phyloP scores from a whole-genome alignment of 2,329 filamentous ascomycete genomes.

The Chalaropsis ovoidea region DNA sequence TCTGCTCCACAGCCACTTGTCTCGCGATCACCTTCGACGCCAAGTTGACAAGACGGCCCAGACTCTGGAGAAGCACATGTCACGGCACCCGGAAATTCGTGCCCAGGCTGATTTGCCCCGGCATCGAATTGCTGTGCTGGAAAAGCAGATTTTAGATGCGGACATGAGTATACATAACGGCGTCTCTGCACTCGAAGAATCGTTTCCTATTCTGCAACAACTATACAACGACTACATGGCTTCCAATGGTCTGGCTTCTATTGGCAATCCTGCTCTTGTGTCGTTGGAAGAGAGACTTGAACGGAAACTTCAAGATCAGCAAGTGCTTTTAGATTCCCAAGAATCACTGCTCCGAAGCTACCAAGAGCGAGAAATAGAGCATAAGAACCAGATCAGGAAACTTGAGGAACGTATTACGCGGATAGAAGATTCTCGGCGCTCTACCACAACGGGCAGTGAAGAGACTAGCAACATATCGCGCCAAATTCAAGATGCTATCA shows the following conservation, averaged over 20 bases:
- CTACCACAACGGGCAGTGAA: neutral
- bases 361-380: neutral
- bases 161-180: neutral
- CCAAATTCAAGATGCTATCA: neutral
- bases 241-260: neutral
- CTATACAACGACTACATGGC: neutral
- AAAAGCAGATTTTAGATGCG: slow-evolving; percentile 9
- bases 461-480: neutral
- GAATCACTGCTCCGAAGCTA: neutral
- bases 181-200: neutral
- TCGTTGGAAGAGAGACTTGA: neutral
- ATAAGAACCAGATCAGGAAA: neutral
- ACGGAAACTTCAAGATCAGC: neutral
- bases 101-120: slow-evolving; percentile 13
- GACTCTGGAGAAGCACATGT: slow-evolving; percentile 13
- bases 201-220: neutral
- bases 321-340: neutral
- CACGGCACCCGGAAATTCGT: slow-evolving; percentile 15
- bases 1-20: neutral
- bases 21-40: slow-evolving; percentile 9
- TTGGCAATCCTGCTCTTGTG: neutral
- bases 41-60: slow-evolving; percentile 9
- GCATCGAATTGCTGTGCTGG: slow-evolving; percentile 1
- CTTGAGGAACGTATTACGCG: neutral
- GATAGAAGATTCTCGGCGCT: neutral